These are phyloP conservation scores for Exobasidium cylindrosporum DNA, from an alignment of 1,284 basidiomycete genomes.

Conservation along the genomic window DNA sequence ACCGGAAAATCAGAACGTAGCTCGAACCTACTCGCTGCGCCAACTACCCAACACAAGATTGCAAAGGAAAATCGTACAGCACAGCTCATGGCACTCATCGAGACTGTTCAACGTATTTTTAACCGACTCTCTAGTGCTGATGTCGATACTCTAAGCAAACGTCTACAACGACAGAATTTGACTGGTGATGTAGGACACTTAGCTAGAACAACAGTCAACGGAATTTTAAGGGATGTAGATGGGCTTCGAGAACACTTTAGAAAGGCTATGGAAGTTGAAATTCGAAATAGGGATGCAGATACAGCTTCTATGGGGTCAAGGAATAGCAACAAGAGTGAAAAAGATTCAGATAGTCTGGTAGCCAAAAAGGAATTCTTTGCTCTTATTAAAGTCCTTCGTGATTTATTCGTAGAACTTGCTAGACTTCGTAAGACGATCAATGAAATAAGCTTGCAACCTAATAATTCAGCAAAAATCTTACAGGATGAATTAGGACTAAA, in stretches of 20 bases:
- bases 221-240: slow-evolving; percentile 70
- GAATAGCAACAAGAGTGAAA: slow-evolving; percentile 33
- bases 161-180: slow-evolving; percentile 86
- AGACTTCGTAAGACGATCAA: slow-evolving; percentile 79
- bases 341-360: slow-evolving; percentile 58
- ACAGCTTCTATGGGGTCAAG: not conserved
- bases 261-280: slow-evolving; percentile 60
- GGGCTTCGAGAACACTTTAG: slow-evolving; percentile 74
- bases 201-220: slow-evolving; percentile 75
- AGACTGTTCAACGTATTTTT: slow-evolving; percentile 68
- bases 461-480: slow-evolving; percentile 59
- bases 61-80: slow-evolving; percentile 40
- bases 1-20: no score
- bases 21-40: not conserved
- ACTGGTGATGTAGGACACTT: slow-evolving; percentile 81
- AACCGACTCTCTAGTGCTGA: slow-evolving; percentile 75
- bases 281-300: slow-evolving; percentile 20
- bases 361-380: slow-evolving; percentile 77
- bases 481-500: slow-evolving; percentile 45
- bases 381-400: slow-evolving; percentile 79
- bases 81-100: slow-evolving; percentile 65
- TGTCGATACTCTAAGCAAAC: slow-evolving; percentile 78
- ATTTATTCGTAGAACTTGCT: slow-evolving; percentile 78
- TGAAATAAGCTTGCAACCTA: slow-evolving; percentile 83
- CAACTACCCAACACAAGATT: not conserved